Base-by-base conservation (phyloP, 2,329 filamentous ascomycete species). In the Fusarium haematococcum region DNA sequence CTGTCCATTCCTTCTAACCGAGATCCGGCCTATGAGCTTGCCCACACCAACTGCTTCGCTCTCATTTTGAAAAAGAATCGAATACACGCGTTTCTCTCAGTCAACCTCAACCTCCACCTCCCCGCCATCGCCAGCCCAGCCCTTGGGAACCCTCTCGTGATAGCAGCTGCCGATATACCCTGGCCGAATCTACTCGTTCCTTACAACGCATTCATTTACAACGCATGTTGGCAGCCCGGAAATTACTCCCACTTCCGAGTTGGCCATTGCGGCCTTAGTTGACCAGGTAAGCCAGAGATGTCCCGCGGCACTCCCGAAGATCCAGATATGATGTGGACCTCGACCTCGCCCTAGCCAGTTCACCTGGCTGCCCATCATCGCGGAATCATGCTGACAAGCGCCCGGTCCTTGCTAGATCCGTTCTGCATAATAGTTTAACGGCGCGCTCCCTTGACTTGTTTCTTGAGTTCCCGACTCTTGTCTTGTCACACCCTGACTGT, bases 401-500 rank as follows among this genome's bases (percentile, higher is more conserved):
- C 75, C 71, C 66, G 71, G 73, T 65, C 73, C 74, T 71, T 77
- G 75, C 57, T 70, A 79, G 77, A 78, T 79, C 68, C 63, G 66
- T 70, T 67, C 68, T 66, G 57, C 72, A 74, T 71, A 73, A 73
- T 78, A 77, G 72, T 74, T 75, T 73, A 78, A 77, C 76, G 52
- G 50, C 68, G 62, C 75, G 70, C 70, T 78, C 73, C 71, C 58
- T 70, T 56, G 45, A 25, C 48, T 66, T 68, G 63, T 59, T 65
- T 63, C 63, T 48, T 70, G 65, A 76, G 69, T 80, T 83, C 89
- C 89, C 88, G 86, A 88, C 78, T 83, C 86, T 72, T 84, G 81
- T 83, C 86, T 72, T 84, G 81, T 78, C 86, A 89, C 78, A 81
- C 85, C 79, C 85, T 88, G 78, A 52, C 79, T 88, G 88, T 90